These are phyloP conservation scores for Penicillium sp. DNA, from an alignment of 2,329 filamentous ascomycete species.

Conservation along the genomic window DNA sequence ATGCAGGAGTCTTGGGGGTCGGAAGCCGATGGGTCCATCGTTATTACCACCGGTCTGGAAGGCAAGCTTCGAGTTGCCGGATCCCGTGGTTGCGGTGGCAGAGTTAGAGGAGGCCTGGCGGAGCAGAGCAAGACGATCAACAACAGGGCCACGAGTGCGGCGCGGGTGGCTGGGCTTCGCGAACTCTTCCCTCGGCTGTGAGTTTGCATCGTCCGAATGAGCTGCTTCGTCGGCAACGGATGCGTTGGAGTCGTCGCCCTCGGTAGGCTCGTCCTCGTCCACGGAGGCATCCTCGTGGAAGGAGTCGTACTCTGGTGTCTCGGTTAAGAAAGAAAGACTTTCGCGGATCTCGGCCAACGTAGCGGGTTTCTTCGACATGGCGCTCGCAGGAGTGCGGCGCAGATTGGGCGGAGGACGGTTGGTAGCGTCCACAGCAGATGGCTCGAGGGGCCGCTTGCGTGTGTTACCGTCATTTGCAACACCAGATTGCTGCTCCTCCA, in stretches of 20 bases:
- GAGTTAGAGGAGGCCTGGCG: slow-evolving; percentile 48
- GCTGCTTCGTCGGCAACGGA: slow-evolving; percentile 17
- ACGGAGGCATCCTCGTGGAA: slow-evolving; percentile 54
- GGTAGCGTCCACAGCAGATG: slow-evolving; percentile 43
- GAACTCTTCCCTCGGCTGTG: slow-evolving; percentile 26
- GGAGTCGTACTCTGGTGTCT: slow-evolving; percentile 61
- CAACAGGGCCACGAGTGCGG: slow-evolving; percentile 43
- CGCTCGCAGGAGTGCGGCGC: slow-evolving; percentile 60
- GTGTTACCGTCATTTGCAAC: slow-evolving; percentile 30
- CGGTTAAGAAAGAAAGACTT: slow-evolving; percentile 79
- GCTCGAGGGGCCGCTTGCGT: slow-evolving; percentile 43
- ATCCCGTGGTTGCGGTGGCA: slow-evolving; percentile 27
- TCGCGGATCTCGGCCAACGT: slow-evolving; percentile 79
- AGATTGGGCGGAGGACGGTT: slow-evolving; percentile 60
- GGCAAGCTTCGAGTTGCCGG: slow-evolving; percentile 30
- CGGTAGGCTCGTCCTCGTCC: slow-evolving; percentile 43
- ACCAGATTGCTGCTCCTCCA: slow-evolving; percentile 20
- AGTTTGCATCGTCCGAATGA: slow-evolving; percentile 26
- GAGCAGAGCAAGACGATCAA: slow-evolving; percentile 47
- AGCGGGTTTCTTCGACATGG: slow-evolving; percentile 64
- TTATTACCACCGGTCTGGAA: slow-evolving; percentile 30
- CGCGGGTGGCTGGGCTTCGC: slow-evolving; percentile 36
- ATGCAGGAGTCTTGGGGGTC: slow-evolving; percentile 31
- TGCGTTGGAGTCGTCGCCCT: slow-evolving; percentile 15
- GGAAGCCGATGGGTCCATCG: slow-evolving; percentile 33